A percentile compares a stretch with the other conserved stretches of the same genome.
Conservation (phyloP, 2,329 filamentous ascomycete species). For the Cercospora citrullina region DNA sequence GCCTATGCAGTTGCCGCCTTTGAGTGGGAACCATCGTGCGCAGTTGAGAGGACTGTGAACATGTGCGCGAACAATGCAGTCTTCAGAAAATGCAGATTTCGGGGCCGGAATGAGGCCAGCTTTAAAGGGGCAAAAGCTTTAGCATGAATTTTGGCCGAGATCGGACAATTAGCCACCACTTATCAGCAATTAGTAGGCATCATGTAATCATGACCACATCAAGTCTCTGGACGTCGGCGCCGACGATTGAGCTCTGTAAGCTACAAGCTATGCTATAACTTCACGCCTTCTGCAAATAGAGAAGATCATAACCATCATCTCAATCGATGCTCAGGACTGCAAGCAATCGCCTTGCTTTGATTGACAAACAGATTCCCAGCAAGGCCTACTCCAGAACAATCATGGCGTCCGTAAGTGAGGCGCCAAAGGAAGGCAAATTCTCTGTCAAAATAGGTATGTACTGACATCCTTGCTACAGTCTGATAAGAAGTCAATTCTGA, state of each 20-base stretch:
- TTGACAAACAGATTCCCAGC: conserved; percentile 3
- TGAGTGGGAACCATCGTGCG: conserved; percentile 18
- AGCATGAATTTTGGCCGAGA: neutral
- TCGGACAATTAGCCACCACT: conserved; percentile 2
- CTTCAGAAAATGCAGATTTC: neutral
- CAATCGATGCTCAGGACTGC: conserved; percentile 14
- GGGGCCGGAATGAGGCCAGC: neutral
- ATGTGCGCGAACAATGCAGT: neutral
- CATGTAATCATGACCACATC: conserved; percentile 15
- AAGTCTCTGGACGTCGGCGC: neutral
- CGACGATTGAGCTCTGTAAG: neutral
- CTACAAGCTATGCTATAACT: neutral
- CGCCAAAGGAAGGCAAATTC: conserved; percentile 1
- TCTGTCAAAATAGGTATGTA: conserved; percentile 8
- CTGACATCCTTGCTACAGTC: conserved; percentile 16
- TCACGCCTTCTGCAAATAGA: neutral
- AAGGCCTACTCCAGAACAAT: conserved; percentile 13
- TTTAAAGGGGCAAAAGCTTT: neutral
- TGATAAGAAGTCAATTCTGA: conserved; percentile 59
- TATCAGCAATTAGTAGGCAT: conserved; percentile 10
- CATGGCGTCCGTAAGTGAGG: conserved; percentile 24
- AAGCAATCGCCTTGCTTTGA: conserved; percentile 5
- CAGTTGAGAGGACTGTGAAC: conserved; percentile 39
- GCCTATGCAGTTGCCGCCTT: conserved; percentile 45
- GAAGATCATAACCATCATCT: neutral